phyloP scores from a whole-genome alignment of 2,329 filamentous ascomycete species.

The Rutstroemia sp. region DNA sequence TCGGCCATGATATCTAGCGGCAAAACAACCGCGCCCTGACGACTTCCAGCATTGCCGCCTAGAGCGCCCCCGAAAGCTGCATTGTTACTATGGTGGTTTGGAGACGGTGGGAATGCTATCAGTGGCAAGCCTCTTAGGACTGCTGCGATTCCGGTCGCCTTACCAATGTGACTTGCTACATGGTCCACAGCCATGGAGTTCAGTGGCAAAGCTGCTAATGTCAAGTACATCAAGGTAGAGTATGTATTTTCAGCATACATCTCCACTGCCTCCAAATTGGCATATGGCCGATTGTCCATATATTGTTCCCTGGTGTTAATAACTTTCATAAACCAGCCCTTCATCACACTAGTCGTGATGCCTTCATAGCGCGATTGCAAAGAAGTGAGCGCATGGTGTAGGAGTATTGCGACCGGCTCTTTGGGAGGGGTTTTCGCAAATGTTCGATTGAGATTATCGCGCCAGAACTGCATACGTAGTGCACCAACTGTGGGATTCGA shows the following conservation, averaged over 20 bases:
- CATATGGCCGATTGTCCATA: constrained; percentile 76
- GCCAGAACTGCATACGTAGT: constrained; percentile 93
- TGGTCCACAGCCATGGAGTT: constrained; percentile 83
- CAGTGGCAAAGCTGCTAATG: constrained; percentile 70
- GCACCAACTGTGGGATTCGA: constrained; percentile 80
- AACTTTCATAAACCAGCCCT: constrained; percentile 69
- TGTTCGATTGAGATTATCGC: constrained; percentile 71
- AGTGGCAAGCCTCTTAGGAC: constrained; percentile 82
- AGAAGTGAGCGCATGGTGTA: constrained; percentile 63
- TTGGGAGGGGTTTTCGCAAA: constrained; percentile 74
- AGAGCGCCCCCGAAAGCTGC: constrained; percentile 33
- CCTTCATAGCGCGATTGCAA: constrained; percentile 40
- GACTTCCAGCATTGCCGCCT: constrained; percentile 30
- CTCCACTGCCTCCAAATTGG: constrained; percentile 66
- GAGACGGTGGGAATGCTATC: constrained; percentile 68
- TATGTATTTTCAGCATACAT: constrained; percentile 93
- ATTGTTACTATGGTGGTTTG: constrained; percentile 47
- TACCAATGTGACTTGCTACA: constrained; percentile 89
- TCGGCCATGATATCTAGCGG: constrained; percentile 88
- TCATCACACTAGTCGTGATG: constrained; percentile 40
- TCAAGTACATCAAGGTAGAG: constrained; percentile 84
- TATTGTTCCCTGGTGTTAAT: constrained; percentile 76
- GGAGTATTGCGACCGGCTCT: constrained; percentile 82
- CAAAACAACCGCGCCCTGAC: constrained; percentile 64
- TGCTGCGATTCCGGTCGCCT: constrained; percentile 81